Evolutionary conservation across 495 filamentous ascomycete species (phyloP), one percentile per base, ranked within the genome.

Genomic region (Lasiosphaeria miniovina): DNA sequence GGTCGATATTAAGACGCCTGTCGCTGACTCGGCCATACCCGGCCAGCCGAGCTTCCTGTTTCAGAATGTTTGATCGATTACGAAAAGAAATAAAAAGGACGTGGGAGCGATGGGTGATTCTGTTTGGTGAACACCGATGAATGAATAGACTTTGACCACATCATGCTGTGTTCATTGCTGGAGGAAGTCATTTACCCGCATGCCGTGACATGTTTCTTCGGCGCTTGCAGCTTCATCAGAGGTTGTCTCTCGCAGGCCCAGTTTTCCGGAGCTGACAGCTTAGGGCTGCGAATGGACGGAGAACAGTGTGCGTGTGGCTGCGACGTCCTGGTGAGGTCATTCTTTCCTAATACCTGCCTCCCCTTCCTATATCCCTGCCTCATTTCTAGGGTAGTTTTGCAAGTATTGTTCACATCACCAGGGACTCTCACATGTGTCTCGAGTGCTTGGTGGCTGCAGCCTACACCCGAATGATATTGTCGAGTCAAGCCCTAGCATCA

Each of bases 11-110:
- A 82, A 77, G 60, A 77, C 76, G 9, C 78, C 82, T 3, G 66
- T 71, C 10, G 90, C 89, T 34, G 90, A 86, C 64, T 76, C 75
- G 60, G 89, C 91, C 9, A 82, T 89, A 49, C 91, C 91, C n/a
- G 91, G 91, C 0, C 78, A 81, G 59, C 91, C 91, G 52, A 87
- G 79, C 24, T 95, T 91, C 72, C 71, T 78, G 54, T 94, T 95
- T 76, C 82, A 84, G 72, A 95, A 95, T 74, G 80, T 93, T 32
- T 46, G 15, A 46, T 9, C 12, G 43, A n/a, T 46, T 14, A 46
- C 24, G 36, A 41, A 55, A 15, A 35, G 17, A 55, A 41, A 41
- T 32, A 32, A 31, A 31, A 14, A 12, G 32, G 36, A 53, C 12
- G 38, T 41, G 38, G 38, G 0, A n/a, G 43, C 43, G 12, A 14